Percentiles rank a stretch among this genome's conserved stretches.
Evolutionary conservation across 192 early-diverging fungal genomes (phyloP).

Genomic region (Mortierella antarctica): DNA sequence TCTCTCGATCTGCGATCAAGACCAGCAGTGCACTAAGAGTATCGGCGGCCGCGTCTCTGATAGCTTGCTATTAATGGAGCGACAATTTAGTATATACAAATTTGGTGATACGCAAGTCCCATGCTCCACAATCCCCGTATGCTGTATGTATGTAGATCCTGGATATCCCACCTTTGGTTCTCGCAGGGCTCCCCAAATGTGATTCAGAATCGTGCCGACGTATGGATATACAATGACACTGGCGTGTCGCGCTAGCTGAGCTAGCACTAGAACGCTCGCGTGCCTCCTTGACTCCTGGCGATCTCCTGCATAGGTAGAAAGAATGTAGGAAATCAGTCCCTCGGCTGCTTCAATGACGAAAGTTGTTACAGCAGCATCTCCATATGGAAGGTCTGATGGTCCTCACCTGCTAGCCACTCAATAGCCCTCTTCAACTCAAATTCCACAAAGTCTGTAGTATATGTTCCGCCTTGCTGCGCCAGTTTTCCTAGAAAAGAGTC

Average conservation of each 20-base stretch:
- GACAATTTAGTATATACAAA: neutral
- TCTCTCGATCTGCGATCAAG: conserved; percentile 84
- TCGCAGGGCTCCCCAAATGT: conserved; percentile 83
- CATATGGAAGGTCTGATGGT: neutral
- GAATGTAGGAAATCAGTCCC: neutral
- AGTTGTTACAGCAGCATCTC: neutral
- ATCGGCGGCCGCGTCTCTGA: conserved; percentile 88
- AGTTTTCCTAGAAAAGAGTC: conserved; percentile 61
- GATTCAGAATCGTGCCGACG: conserved; percentile 82
- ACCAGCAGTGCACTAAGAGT: conserved; percentile 81
- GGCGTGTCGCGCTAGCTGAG: conserved; percentile 78
- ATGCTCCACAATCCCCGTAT: neutral
- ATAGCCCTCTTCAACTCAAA: conserved; percentile 85
- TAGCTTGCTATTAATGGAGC: conserved; percentile 44
- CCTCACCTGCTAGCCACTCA: conserved; percentile 71
- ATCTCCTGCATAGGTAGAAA: conserved; percentile 60
- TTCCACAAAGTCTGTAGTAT: conserved; percentile 84
- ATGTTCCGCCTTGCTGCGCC: conserved; percentile 70
- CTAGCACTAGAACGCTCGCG: conserved; percentile 82
- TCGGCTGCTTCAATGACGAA: neutral
- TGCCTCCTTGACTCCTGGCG: conserved; percentile 78
- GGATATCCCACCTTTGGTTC: conserved; percentile 70
- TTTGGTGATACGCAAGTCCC: neutral
- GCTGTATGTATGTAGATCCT: neutral
- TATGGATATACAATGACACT: conserved; percentile 86